Conservation (phyloP, 2,329 filamentous ascomycete genomes). For the Leptographium radiaticola region DNA sequence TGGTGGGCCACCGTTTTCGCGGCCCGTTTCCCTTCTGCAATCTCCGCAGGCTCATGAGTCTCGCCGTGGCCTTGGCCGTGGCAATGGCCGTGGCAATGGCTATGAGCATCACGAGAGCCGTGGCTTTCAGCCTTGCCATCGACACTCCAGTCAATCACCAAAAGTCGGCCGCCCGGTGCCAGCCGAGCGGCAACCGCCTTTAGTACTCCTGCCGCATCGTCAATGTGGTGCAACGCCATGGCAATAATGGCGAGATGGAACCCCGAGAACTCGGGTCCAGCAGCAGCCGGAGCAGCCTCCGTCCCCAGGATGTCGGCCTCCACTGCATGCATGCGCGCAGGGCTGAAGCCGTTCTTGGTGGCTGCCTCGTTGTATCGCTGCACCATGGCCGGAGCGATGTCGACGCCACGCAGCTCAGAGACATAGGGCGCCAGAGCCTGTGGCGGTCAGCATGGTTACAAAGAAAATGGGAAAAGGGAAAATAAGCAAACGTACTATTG, state of each 20-base stretch:
- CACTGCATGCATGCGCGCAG: constrained; percentile 11
- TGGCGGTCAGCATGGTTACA: neutral
- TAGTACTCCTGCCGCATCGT: constrained; percentile 7
- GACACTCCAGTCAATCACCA: constrained; percentile 12
- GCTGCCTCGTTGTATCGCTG: constrained; percentile 12
- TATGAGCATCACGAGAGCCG: no score
- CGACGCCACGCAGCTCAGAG: constrained; percentile 11
- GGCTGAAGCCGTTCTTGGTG: neutral
- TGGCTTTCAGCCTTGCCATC: neutral
- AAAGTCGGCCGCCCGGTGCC: constrained; percentile 9
- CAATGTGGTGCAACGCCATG: constrained; percentile 14
- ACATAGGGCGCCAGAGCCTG: constrained; percentile 4
- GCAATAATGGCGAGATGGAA: constrained; percentile 12
- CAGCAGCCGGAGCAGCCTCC: neutral
- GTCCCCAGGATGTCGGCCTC: constrained; percentile 9
- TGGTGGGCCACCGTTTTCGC: constrained; percentile 2
- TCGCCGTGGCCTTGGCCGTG: neutral
- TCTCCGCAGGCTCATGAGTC: neutral
- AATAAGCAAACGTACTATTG: constrained; percentile 1
- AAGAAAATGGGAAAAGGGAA: neutral
- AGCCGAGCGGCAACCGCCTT: constrained; percentile 9
- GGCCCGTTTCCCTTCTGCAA: neutral
- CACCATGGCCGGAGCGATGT: constrained; percentile 15
- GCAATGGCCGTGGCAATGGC: neutral
- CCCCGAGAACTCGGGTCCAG: constrained; percentile 4